Base-by-base conservation (phyloP, 257 asterid genomes). In the Leonotis leonurus region DNA sequence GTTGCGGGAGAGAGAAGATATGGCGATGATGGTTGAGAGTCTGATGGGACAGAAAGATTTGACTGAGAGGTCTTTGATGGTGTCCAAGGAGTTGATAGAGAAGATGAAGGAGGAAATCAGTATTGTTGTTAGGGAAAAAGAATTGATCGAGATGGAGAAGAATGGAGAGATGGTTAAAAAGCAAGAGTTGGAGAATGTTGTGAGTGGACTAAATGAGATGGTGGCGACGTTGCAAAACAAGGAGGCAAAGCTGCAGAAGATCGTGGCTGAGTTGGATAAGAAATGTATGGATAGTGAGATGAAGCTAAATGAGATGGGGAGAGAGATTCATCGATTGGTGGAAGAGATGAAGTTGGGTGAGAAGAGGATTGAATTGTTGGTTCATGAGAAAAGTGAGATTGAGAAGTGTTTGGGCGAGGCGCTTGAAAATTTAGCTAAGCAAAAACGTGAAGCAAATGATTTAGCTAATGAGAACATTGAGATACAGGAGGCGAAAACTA, bases 181-280 rank as follows among this genome's bases (percentile, higher is more conserved):
- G 29, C 30, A 29, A 12, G 82, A 80, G 72, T 60, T 85, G 81
- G 90, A 80, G 74, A 73, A 57, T 22, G 72, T n/a, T 0, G 81
- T 85, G 50, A 43, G 36, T 52, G 70, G 40, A 27, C 80, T 90
- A 44, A 67, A 80, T 30, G 81, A 75, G 73, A 75, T 41, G 67
- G 87, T 80, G 30, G 65, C 20, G 8, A 52, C 60, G 24, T 76
- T 82, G 74, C 64, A 52, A 8, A 63, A 71, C 32, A 87, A 81
- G 68, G 85, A 76, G 80, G 79, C 13, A 0, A 67, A 17, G 25
- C 64, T 87, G 76, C 65, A 40, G 2, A 37, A 1, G 1, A 51
- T 55, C 71, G 67, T 81, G 67, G 77, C 74, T 0, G 85, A 80
- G 58, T 77, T 87, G 75, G 97, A 90, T 84, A 77, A 64, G 73